Conservation (phyloP, 202 grass and related monocot species). For the Dendrocalamus latiflorus region DNA sequence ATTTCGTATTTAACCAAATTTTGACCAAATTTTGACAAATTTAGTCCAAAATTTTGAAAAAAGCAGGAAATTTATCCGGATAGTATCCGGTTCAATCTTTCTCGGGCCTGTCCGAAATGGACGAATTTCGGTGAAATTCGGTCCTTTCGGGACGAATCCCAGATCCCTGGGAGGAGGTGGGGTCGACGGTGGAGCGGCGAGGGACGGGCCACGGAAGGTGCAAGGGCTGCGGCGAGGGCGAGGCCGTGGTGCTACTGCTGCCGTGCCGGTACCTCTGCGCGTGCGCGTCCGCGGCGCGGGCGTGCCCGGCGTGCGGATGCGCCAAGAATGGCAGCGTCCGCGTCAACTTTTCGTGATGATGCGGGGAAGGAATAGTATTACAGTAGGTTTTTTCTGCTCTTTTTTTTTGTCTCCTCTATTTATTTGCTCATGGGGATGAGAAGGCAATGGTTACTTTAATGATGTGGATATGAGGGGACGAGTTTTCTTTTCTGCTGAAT, state of each 20-base stretch:
- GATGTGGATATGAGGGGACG: too few relatives aligned
- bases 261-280: conserved; percentile 79
- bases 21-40: too few relatives aligned
- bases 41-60: too few relatives aligned
- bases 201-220: not conserved
- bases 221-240: conserved; percentile 37
- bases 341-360: conserved; percentile 71
- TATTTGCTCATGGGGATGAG: not conserved
- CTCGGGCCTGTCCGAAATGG: too few relatives aligned
- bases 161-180: conserved; percentile 3
- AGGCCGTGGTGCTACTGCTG: conserved; percentile 56
- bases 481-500: too few relatives aligned
- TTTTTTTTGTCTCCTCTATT: not conserved
- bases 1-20: too few relatives aligned
- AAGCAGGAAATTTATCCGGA: too few relatives aligned
- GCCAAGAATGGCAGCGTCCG: conserved; percentile 53
- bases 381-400: not conserved
- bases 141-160: too few relatives aligned
- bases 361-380: conserved; percentile 10
- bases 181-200: not conserved
- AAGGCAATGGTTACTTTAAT: not conserved
- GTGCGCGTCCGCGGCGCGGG: conserved; percentile 36
- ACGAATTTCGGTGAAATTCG: too few relatives aligned
- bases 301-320: conserved; percentile 66
- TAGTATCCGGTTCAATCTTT: too few relatives aligned